Base-by-base conservation (phyloP, 805 yeast genomes). In the Candida silvatica region DNA sequence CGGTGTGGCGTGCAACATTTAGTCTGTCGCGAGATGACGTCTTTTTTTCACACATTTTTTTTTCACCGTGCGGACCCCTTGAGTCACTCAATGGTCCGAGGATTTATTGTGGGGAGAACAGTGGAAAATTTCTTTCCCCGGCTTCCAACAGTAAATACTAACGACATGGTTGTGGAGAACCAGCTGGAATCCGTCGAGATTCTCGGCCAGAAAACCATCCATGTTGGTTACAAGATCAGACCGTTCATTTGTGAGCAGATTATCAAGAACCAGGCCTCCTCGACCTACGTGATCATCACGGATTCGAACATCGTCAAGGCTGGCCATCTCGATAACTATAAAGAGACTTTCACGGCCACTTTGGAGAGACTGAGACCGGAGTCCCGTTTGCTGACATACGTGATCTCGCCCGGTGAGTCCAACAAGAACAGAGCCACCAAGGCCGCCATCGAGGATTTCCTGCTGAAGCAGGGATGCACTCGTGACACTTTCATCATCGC, bases 401-500 rank as follows among this genome's bases (percentile, higher is more conserved):
- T 71, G 4, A 84, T 92, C 12, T 66, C 92, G 4, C 98, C 98
- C 1, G 98, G 98, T 34, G 98, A 92, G 59, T 74, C 86, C 36
- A 81, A 81, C 57, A 92, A 92, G 63, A 80, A 74, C 38, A 73
- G 98, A 47, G 75, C 75, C 34, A 87, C 95, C 23, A 92, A 92
- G 60, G 97, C 92, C 19, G 77, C 74, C 8, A 88, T 92, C 37
- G 98, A 92, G 62, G 98, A 92, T 59, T 90, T 71, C 59, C 63
- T 92, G 50, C 69, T 92, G 42, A 51, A 61, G 4, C 62, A 85
- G 51, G 94, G 95, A 18, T 92, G 98, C 59, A 92, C 97, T 12
- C 75, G 98, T 60, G 98, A 92, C 56, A 87, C 97, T 3, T 85
- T 92, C 18, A 77, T 92, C 38, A 62, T 92, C 32, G 98, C 98